These are phyloP conservation scores for Paramecium sexaurelia DNA, from an alignment of 73 alveolate genomes.

Conservation along the genomic window DNA sequence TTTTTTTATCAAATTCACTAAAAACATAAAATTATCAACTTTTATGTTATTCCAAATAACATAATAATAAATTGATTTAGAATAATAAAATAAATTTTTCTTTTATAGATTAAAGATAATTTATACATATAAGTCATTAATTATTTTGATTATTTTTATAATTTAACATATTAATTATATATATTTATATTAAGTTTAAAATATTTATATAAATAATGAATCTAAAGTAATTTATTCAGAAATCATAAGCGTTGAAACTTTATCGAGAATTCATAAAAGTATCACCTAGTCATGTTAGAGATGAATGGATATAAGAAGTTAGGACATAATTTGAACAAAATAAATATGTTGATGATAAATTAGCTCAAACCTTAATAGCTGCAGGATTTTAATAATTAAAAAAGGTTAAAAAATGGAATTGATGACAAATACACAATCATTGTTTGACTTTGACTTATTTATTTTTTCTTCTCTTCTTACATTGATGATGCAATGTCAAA, in stretches of 20 bases:
- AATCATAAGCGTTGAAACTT: neutral
- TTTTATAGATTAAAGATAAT: too few species aligned
- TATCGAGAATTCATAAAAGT: neutral
- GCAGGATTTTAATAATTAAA: conserved; percentile 16
- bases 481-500: neutral
- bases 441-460: neutral
- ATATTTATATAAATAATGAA: neutral
- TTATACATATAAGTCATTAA: too few species aligned
- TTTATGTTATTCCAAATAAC: too few species aligned
- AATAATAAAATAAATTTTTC: too few species aligned
- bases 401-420: neutral
- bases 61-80: too few species aligned
- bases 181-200: neutral
- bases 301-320: conserved; percentile 13
- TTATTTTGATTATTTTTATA: neutral
- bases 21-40: too few species aligned
- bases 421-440: neutral
- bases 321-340: neutral
- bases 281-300: neutral
- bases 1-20: too few species aligned
- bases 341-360: neutral
- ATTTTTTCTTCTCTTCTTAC: conserved; percentile 7
- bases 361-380: neutral
- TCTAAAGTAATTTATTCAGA: neutral
- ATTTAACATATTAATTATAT: too few species aligned